Evolutionary conservation across 1,284 basidiomycete genomes (phyloP), one percentile per base, ranked within the genome.

Genomic region (Fistulina hepatica): DNA sequence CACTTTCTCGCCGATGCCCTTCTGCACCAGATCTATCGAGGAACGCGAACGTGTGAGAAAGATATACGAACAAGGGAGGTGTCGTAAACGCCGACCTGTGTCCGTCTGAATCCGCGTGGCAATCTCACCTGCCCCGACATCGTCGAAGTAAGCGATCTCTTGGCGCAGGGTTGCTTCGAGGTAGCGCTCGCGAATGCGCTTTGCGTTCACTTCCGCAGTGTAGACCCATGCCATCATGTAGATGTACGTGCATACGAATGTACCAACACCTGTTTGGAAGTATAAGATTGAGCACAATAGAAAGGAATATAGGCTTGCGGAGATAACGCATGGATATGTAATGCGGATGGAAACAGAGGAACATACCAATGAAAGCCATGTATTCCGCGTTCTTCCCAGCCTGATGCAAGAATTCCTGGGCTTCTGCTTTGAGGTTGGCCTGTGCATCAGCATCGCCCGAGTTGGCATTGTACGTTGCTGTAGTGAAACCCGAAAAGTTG

Each of bases 61-160:
- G n/a, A 78, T 80, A 51, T 78, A 81, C 23, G n/a, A n/a, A n/a
- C n/a, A n/a, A n/a, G n/a, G 30, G 15, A 20, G 17, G 6, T 8
- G 20, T 11, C 25, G 25, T 12, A 62, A 74, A 46, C 52, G 81
- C 81, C 81, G 51, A 82, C 81, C 81, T 13, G 82, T 90, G 54
- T 92, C 89, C 1, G 84, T 89, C 56, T 94, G 88, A 46, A 97
- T 97, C 39, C 92, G 80, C 1, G 92, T 95, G 1, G 94, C 85
- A 23, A 98, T 80, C 59, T 97, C 94, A 43, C 93, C 94, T 4
- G 93, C 83, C 17, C 94, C 93, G 40, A 97, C 76, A 15, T 81
- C 75, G 55, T 97, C 94, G 53, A 97, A 97, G 64, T 76, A 97
- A 9, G 83, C 80, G 41, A 88, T 77, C 57, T 93, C 81, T 59